Base-by-base conservation (phyloP, 139 green algal species). In the Zygnema circumcarinatum region DNA sequence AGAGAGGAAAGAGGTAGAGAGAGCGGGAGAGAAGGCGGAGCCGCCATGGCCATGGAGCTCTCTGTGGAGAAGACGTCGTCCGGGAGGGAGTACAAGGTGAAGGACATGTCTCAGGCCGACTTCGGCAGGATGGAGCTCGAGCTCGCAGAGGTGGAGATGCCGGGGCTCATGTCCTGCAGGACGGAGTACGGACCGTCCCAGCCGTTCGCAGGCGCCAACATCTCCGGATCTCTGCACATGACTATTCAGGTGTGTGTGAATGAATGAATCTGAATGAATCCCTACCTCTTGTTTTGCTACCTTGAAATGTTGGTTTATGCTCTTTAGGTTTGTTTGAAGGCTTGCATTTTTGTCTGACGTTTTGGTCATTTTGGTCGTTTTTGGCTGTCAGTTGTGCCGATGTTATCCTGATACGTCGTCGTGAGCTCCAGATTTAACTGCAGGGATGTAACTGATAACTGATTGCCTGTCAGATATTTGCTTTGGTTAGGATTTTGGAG, bases 101-200 rank as follows among this genome's bases (percentile, higher is more conserved):
- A 87, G 83, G 92, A 94, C 91, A 92, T 94, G 68, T 80, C 89
- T 40, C 62, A 98, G 94, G 97, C 97, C 33, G 97, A 99, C 93
- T 99, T 99, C 74, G 97, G 97, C 47, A 95, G 97, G 76, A 93
- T 99, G 85, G 97, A 99, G 94, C 98, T 99, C 39, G 96, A 98
- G 74, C 84, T 99, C 72, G 96, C 97, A 22, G 97, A 99, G 95
- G 97, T 96, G 3, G 97, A 99, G 93, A 98, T 98, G 95, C 97
- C 97, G 67, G 97, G 97, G 32, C 93, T 99, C 74, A 98, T 98
- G 92, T 93, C 95, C 2, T 98, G 95, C 93, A 93, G 96, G 81
- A 92, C 86, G 11, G 96, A 99, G 94, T 99, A 98, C 84, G 97
- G 96, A 74, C 39, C 96, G 39, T 78, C 92, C 47, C 95, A 99